Conservation (phyloP, 192 early-diverging fungal genomes). For the Coemansia sp. region DNA sequence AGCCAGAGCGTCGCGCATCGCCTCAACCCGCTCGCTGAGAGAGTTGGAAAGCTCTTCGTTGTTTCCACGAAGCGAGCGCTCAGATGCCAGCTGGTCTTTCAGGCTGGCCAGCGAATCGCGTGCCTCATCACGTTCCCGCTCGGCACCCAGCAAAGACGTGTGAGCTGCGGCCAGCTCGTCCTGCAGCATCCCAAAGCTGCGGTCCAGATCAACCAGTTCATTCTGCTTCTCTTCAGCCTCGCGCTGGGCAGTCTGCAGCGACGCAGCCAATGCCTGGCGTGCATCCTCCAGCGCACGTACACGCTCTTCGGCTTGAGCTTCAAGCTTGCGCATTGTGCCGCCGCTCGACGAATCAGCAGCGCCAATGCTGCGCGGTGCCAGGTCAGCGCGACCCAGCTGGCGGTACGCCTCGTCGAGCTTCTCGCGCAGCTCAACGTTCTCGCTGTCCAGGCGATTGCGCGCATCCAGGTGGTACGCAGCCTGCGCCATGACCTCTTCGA, state of each 20-base stretch:
- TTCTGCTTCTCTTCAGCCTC: conserved; percentile 78
- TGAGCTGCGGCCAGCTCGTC: conserved; percentile 45
- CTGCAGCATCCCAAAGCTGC: conserved; percentile 51
- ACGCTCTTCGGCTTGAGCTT: conserved; percentile 69
- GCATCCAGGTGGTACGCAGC: conserved; percentile 68
- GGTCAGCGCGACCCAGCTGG: conserved; percentile 58
- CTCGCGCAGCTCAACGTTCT: conserved; percentile 64
- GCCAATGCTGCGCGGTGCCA: conserved; percentile 58
- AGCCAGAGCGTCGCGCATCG: conserved; percentile 53
- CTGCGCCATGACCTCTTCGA: conserved; percentile 69
- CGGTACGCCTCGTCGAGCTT: conserved; percentile 58
- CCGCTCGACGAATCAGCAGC: conserved; percentile 4
- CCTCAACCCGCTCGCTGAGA: conserved; percentile 34
- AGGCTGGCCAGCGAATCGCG: conserved; percentile 29
- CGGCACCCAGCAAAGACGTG: conserved; percentile 28
- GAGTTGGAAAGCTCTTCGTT: conserved; percentile 48
- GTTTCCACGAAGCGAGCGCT: conserved; percentile 42
- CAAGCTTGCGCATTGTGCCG: conserved; percentile 26
- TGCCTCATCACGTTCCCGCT: conserved; percentile 50
- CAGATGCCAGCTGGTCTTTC: conserved; percentile 33
- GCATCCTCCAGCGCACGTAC: conserved; percentile 80
- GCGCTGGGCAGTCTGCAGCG: conserved; percentile 71
- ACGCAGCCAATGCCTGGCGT: conserved; percentile 72
- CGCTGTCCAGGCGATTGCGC: conserved; percentile 60
- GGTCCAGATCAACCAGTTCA: conserved; percentile 57